phyloP scores from a whole-genome alignment of 2,329 filamentous ascomycete genomes.

The Lachnellula occidentalis region DNA sequence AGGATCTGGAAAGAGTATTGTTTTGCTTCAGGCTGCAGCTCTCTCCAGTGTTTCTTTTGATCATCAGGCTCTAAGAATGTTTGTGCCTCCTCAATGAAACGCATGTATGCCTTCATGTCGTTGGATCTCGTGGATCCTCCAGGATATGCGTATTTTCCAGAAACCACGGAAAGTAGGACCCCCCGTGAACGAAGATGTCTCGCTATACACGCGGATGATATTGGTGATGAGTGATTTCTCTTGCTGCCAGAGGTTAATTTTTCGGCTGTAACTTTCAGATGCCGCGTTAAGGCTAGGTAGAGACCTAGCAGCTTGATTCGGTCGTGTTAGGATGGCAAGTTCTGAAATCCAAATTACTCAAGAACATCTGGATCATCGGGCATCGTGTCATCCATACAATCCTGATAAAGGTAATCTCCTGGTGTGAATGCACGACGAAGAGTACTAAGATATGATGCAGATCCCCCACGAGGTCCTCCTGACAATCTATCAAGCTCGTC shows the following conservation, averaged over 20 bases:
- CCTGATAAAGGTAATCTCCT: conserved; percentile 3
- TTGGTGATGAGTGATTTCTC: neutral
- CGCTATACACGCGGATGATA: neutral
- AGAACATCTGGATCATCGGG: conserved; percentile 3
- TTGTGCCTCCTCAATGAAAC: neutral
- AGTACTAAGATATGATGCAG: neutral
- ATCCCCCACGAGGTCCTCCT: neutral
- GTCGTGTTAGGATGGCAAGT: conserved; percentile 1
- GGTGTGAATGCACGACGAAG: neutral
- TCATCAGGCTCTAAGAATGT: conserved; percentile 1
- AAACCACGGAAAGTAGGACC: neutral
- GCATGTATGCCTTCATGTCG: neutral
- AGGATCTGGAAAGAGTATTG: conserved; percentile 1
- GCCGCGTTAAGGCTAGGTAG: neutral
- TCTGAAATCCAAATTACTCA: neutral
- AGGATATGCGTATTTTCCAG: conserved; percentile 1
- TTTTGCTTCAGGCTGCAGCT: conserved; percentile 1
- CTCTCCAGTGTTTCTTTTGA: conserved; percentile 1
- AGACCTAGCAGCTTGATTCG: neutral
- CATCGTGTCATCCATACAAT: conserved; percentile 1
- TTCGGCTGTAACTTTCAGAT: neutral
- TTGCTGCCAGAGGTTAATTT: neutral
- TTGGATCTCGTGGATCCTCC: neutral
- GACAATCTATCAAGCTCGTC: too few species aligned
- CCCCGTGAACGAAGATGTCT: neutral